Percentiles rank a stretch among this genome's conserved stretches.
phyloP scores from a whole-genome alignment of 306 rosid genomes.

The Rosa rugosa region DNA sequence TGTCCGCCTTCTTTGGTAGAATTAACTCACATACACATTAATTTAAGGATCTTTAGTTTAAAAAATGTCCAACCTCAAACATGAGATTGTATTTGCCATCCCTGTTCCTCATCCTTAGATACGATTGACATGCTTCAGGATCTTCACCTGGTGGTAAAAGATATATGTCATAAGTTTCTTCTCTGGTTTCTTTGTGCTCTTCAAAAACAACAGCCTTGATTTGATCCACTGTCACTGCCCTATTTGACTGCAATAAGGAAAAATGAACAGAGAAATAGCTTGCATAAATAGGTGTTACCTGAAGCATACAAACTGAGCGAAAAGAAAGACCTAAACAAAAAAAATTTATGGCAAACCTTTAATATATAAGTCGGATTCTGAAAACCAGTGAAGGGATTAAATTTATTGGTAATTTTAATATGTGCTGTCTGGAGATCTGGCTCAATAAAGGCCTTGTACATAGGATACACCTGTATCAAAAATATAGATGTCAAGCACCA shows the following conservation, averaged over 20 bases:
- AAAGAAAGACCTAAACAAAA: neutral
- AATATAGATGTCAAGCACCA: constrained; percentile 26
- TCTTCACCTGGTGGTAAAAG: constrained; percentile 99
- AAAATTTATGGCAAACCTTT: constrained; percentile 44
- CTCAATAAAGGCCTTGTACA: constrained; percentile 99
- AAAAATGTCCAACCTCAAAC: constrained; percentile 77
- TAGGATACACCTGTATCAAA: constrained; percentile 79
- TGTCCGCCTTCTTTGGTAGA: too few species aligned
- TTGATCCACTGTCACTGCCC: constrained; percentile 70
- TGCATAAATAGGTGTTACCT: constrained; percentile 12
- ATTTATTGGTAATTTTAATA: constrained; percentile 85
- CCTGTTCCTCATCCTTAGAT: constrained; percentile 97
- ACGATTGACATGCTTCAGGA: constrained; percentile 98
- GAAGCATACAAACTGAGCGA: constrained; percentile 19
- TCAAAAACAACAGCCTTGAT: constrained; percentile 72
- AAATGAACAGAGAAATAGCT: constrained; percentile 8
- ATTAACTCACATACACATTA: constrained; percentile 1
- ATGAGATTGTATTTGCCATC: constrained; percentile 99
- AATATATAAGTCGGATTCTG: constrained; percentile 92
- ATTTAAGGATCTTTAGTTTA: constrained; percentile 19
- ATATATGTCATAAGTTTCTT: constrained; percentile 97
- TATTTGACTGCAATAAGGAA: constrained; percentile 63
- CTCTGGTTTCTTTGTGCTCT: constrained; percentile 68
- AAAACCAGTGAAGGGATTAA: constrained; percentile 93
- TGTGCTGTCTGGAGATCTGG: constrained; percentile 99